Percentiles rank a stretch among this genome's conserved stretches.
Evolutionary conservation across 208 protist genomes (phyloP).

Genomic region (Polymyxa betae): DNA sequence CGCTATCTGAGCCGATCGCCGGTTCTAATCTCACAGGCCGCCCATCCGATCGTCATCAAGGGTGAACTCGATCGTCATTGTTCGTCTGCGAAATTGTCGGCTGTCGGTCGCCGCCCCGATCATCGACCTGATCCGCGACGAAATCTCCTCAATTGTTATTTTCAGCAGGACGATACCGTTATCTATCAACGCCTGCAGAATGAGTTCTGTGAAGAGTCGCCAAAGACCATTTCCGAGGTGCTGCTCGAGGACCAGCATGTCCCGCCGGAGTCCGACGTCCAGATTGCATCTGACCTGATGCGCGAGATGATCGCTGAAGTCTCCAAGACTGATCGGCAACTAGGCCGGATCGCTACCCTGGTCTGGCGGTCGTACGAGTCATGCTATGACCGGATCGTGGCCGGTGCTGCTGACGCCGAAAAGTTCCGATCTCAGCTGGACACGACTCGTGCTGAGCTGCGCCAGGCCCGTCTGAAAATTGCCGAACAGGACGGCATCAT

Average conservation of each 20-base stretch:
- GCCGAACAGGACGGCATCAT: background rate
- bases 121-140: background rate
- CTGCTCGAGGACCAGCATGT: background rate
- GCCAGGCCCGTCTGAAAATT: background rate
- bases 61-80: background rate
- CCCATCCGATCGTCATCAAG: constrained; percentile 11
- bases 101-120: background rate
- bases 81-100: background rate
- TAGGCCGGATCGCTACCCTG: background rate
- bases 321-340: background rate
- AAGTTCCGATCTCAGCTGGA: background rate
- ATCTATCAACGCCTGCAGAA: constrained; percentile 3
- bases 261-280: background rate
- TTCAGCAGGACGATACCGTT: background rate
- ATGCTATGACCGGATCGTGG: background rate
- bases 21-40: background rate
- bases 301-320: background rate
- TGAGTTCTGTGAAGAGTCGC: background rate
- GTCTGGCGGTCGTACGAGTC: constrained; percentile 39
- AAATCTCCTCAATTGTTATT: background rate
- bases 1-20: background rate
- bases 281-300: background rate
- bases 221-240: background rate
- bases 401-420: background rate
- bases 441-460: background rate